Evolutionary conservation across 768 basidiomycete genomes (phyloP), one percentile per base, ranked within the genome.

Genomic region (Kwoniella pini): DNA sequence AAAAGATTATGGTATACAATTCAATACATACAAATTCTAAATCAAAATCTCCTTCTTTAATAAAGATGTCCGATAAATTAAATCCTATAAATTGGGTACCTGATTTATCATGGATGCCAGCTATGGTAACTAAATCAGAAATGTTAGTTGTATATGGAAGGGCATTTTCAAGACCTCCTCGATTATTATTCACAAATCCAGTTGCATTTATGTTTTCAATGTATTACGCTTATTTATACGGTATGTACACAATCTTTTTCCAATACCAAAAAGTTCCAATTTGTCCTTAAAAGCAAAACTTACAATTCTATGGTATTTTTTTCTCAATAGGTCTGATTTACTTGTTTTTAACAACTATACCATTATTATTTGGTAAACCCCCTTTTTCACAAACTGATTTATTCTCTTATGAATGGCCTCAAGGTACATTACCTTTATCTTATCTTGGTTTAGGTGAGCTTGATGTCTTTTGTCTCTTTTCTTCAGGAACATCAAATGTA

Each of bases 181-280:
- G 74, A 43, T 54, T 76, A 22, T 50, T 76, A n/a, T 63, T 71
- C 43, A 59, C 60, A 36, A 76, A 76, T 51, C 74, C 74, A 0
- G 72, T 76, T 0, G 69, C 68, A n/a, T 55, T 71, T 40, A 52
- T 65, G 11, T 76, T 76, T 40, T 64, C 65, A 9, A 33, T 63
- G 13, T 76, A 76, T 40, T 76, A 76, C 49, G 72, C 71, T 9
- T 76, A 74, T 49, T 63, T 73, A 31, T 76, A 76, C 42, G 72
- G 74, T 72, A 36, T 52, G 72, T 60, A n/a, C n/a, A n/a, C n/a
- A n/a, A n/a, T n/a, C n/a, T n/a, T n/a, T n/a, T n/a, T n/a, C n/a
- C n/a, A n/a, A n/a, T n/a, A n/a, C 40, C n/a, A 19, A 42, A 42
- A 11, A 19, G 40, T n/a, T n/a, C n/a, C n/a, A n/a, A n/a, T n/a